Conservation (phyloP, 768 basidiomycete genomes). For the Scleroderma citrinum region DNA sequence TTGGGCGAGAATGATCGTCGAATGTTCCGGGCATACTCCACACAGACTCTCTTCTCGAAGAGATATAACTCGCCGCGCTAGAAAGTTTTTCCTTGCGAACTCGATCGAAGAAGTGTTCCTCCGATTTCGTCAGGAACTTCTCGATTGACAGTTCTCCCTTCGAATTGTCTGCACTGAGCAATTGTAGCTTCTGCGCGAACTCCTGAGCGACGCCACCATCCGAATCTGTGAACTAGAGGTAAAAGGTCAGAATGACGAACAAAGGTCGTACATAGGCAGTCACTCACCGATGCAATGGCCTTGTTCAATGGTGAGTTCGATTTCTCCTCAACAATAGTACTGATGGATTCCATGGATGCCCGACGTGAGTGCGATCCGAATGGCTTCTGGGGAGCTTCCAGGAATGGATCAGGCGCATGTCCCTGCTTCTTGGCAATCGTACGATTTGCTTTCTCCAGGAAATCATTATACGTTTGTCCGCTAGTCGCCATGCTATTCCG, state of each 20-base stretch:
- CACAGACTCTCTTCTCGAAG: slow-evolving; percentile 73
- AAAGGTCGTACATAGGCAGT: neutral
- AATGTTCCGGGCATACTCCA: slow-evolving; percentile 64
- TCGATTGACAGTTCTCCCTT: slow-evolving; percentile 91
- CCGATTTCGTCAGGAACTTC: slow-evolving; percentile 83
- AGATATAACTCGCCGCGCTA: slow-evolving; percentile 72
- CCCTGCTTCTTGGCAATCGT: slow-evolving; percentile 77
- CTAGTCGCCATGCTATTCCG: slow-evolving; percentile 25
- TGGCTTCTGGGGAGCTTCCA: slow-evolving; percentile 68
- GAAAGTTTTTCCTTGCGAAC: slow-evolving; percentile 85
- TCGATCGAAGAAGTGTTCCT: slow-evolving; percentile 89
- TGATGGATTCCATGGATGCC: slow-evolving; percentile 86
- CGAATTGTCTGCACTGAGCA: slow-evolving; percentile 78
- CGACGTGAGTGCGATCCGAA: slow-evolving; percentile 78
- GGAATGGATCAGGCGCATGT: slow-evolving; percentile 80
- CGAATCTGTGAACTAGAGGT: slow-evolving; percentile 77
- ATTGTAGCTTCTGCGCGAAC: slow-evolving; percentile 81
- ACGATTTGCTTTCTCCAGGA: slow-evolving; percentile 80
- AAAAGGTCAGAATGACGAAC: slow-evolving; percentile 3
- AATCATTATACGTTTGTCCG: slow-evolving; percentile 58
- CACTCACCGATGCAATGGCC: slow-evolving; percentile 76
- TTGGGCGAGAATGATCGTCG: slow-evolving; percentile 63
- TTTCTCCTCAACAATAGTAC: slow-evolving; percentile 89
- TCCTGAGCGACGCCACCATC: slow-evolving; percentile 89
- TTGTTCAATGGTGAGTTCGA: slow-evolving; percentile 88